Evolutionary conservation across 2,329 filamentous ascomycete species (phyloP), one percentile per base, ranked within the genome.

Genomic region (Hypoxylon rubiginosum): DNA sequence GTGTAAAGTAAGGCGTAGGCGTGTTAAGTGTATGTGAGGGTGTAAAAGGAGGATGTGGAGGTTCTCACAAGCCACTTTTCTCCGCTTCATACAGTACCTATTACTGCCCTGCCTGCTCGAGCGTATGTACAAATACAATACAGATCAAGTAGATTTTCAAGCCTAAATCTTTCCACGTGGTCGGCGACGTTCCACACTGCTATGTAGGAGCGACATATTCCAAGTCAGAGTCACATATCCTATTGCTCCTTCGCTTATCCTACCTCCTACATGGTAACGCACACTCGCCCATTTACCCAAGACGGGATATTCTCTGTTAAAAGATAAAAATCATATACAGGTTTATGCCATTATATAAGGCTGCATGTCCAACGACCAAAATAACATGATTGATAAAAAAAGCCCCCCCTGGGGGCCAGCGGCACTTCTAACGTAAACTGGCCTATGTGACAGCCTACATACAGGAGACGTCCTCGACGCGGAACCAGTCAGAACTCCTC

Each of bases 51-150:
- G 43, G 49, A 50, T 56, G 45, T 41, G 64, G 55, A 65, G 51
- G 61, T 19, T 46, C 61, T 64, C 50, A 64, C 39, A 66, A 65
- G 68, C 57, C 61, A 55, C 54, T 39, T 50, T 62, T 65, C 67
- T 69, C 67, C 67, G 64, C 64, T 67, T 65, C 67, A 67, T 69
- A 69, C 58, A 62, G 55, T 62, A n/a, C 34, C 4, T 6, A 15
- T n/a, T 4, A n/a, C 15, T n/a, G 34, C 34, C 34, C 15, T 15
- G 60, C 57, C 55, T 56, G n/a, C n/a, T n/a, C n/a, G n/a, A n/a
- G n/a, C 28, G 48, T 52, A 68, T 48, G 45, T 48, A 48, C 45
- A 56, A 55, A 32, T 56, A 21, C 57, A 55, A 30, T 61, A 54
- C 30, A 45, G 9, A 46, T 52, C 41, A 39, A 46, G 30, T 32